Evolutionary conservation across 1,284 basidiomycete species (phyloP).

Genomic region (Cutaneotrichosporon sp.): DNA sequence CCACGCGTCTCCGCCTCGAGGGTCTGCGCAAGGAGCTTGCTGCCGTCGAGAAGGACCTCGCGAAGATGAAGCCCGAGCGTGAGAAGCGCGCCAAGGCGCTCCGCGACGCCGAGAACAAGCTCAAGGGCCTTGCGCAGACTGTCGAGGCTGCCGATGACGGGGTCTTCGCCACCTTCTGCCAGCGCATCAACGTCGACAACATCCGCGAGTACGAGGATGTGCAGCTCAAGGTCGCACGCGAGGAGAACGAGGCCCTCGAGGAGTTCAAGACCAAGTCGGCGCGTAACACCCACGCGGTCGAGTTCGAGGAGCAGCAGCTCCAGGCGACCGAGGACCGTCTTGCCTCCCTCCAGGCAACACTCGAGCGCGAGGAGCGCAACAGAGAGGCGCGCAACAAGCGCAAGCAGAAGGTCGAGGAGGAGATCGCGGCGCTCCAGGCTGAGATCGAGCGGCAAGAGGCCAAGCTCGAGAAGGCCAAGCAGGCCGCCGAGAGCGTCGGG

Average conservation of each 20-base stretch:
- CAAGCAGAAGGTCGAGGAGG: slow-evolving; percentile 63
- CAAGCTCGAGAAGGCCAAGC: slow-evolving; percentile 59
- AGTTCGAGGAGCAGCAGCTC: slow-evolving; percentile 76
- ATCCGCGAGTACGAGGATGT: slow-evolving; percentile 95
- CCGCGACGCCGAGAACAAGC: slow-evolving; percentile 60
- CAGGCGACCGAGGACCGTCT: slow-evolving; percentile 67
- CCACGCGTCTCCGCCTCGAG: slow-evolving; percentile 38
- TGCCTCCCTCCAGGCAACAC: slow-evolving; percentile 60
- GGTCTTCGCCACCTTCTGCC: slow-evolving; percentile 79
- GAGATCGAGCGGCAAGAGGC: slow-evolving; percentile 63
- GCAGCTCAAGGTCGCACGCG: slow-evolving; percentile 82
- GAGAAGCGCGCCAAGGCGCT: slow-evolving; percentile 62
- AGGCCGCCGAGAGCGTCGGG: slow-evolving; percentile 59
- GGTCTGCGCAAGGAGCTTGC: slow-evolving; percentile 63
- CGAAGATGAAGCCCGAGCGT: slow-evolving; percentile 66
- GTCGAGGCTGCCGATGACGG: slow-evolving; percentile 78
- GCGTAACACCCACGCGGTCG: slow-evolving; percentile 80
- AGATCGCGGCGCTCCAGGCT: slow-evolving; percentile 66
- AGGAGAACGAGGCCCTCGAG: slow-evolving; percentile 80
- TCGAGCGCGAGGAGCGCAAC: slow-evolving; percentile 62
- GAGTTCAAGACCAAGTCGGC: slow-evolving; percentile 86
- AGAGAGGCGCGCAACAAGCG: slow-evolving; percentile 58
- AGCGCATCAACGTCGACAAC: slow-evolving; percentile 72
- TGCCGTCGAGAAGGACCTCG: slow-evolving; percentile 70
- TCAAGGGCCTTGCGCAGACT: slow-evolving; percentile 61